These are phyloP conservation scores for Pythium aristosporum DNA, from an alignment of 352 stramenopile species.

Conservation along the genomic window DNA sequence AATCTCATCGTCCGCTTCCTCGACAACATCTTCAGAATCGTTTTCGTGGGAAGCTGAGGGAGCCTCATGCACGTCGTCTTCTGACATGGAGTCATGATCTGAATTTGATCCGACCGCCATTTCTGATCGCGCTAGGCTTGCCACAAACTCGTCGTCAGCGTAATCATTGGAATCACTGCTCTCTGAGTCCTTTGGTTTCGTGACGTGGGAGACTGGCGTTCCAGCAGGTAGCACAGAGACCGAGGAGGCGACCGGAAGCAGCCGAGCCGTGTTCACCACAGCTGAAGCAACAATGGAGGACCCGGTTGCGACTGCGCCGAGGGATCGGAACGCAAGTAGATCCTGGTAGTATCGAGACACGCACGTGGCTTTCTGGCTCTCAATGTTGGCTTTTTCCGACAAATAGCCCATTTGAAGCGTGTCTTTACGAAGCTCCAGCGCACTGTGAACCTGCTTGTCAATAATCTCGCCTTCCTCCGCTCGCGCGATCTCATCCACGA, in stretches of 20 bases:
- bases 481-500: slow-evolving; percentile 22
- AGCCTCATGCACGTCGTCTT: background rate
- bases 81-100: background rate
- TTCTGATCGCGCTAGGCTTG: slow-evolving; percentile 16
- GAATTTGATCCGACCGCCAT: background rate
- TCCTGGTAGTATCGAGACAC: slow-evolving; percentile 69
- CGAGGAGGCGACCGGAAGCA: background rate
- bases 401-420: slow-evolving; percentile 43
- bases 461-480: background rate
- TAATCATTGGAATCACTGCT: slow-evolving; percentile 11
- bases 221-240: background rate
- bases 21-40: background rate
- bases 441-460: background rate
- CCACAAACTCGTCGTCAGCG: slow-evolving; percentile 37
- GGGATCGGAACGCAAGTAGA: slow-evolving; percentile 48
- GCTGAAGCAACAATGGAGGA: background rate
- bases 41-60: background rate
- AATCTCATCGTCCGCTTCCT: slow-evolving; percentile 9
- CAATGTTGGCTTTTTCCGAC: slow-evolving; percentile 49
- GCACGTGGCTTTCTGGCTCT: slow-evolving; percentile 50
- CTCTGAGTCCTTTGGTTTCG: background rate
- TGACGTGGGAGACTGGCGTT: background rate
- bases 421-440: slow-evolving; percentile 34
- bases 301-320: slow-evolving; percentile 12
- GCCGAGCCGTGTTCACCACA: background rate